Percentiles rank a stretch among this genome's conserved stretches.
These are phyloP conservation scores for Ophiocordyceps sinensis DNA, from an alignment of 2,329 filamentous ascomycete genomes.

Conservation along the genomic window DNA sequence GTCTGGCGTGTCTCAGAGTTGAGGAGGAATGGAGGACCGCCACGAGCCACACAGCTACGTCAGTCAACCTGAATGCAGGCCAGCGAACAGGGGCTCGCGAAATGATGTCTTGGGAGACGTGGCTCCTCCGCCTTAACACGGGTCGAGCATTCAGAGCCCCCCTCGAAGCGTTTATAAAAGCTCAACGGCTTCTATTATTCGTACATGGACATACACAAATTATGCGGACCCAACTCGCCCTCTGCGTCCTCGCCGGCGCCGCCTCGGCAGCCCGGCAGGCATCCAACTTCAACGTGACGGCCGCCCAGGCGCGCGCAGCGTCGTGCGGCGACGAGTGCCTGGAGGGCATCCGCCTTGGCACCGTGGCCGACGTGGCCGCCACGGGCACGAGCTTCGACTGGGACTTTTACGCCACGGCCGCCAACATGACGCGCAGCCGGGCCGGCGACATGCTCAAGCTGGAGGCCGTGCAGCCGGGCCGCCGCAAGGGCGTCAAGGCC, in stretches of 20 bases:
- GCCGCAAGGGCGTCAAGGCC: not conserved
- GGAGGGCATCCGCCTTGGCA: not conserved
- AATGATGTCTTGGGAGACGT: too few relatives aligned
- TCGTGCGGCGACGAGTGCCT: not conserved
- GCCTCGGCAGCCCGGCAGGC: not conserved
- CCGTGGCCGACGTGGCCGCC: not conserved
- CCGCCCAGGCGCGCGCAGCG: not conserved
- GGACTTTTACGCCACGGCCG: constrained; percentile 2
- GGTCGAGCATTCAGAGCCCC: too few relatives aligned
- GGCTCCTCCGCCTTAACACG: too few relatives aligned
- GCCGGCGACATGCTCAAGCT: constrained; percentile 2
- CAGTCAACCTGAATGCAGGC: too few relatives aligned
- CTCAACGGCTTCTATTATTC: too few relatives aligned
- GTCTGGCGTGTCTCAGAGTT: too few relatives aligned
- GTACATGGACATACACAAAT: too few relatives aligned
- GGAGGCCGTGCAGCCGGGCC: not conserved
- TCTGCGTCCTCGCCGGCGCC: not conserved
- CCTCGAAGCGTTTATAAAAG: too few relatives aligned
- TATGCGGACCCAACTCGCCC: not conserved
- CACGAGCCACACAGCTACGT: too few relatives aligned
- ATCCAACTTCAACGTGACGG: not conserved
- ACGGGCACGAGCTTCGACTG: not conserved
- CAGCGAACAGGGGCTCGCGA: too few relatives aligned
- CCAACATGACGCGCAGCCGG: not conserved
- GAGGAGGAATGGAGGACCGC: too few relatives aligned